Conservation (phyloP, 2,329 filamentous ascomycete species). For the Fusarium buharicum region DNA sequence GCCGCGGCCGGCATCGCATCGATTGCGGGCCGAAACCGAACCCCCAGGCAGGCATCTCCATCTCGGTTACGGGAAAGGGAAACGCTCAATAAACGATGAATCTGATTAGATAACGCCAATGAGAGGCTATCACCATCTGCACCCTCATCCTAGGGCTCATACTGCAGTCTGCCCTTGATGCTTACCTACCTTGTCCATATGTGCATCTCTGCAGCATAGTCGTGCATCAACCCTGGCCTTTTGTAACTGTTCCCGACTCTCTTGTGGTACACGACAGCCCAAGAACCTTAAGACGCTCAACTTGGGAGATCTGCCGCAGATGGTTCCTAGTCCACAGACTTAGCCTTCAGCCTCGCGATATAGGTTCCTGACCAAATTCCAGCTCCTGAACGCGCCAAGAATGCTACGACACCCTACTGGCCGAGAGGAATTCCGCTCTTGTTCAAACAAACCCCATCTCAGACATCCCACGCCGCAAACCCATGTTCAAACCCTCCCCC, state of each 20-base stretch:
- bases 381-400: background rate
- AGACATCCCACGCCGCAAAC: constrained; percentile 20
- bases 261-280: constrained; percentile 1
- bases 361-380: background rate
- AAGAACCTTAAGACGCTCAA: background rate
- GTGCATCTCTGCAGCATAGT: background rate
- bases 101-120: constrained; percentile 45
- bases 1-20: constrained; percentile 5
- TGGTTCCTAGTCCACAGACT: background rate
- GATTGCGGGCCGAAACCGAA: constrained; percentile 20
- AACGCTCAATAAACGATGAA: constrained; percentile 29
- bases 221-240: constrained; percentile 4
- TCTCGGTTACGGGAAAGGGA: constrained; percentile 24
- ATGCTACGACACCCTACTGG: background rate
- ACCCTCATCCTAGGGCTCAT: background rate
- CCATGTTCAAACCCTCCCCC: constrained; percentile 19
- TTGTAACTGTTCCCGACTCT: constrained; percentile 8
- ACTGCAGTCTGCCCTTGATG: constrained; percentile 4
- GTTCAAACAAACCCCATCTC: constrained; percentile 5
- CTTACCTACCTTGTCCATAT: background rate
- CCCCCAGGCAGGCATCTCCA: constrained; percentile 16
- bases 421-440: background rate
- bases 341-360: constrained; percentile 3
- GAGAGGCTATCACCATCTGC: constrained; percentile 1
- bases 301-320: constrained; percentile 9